Base-by-base conservation (phyloP, 345 rosid species). In the Salix caprea region DNA sequence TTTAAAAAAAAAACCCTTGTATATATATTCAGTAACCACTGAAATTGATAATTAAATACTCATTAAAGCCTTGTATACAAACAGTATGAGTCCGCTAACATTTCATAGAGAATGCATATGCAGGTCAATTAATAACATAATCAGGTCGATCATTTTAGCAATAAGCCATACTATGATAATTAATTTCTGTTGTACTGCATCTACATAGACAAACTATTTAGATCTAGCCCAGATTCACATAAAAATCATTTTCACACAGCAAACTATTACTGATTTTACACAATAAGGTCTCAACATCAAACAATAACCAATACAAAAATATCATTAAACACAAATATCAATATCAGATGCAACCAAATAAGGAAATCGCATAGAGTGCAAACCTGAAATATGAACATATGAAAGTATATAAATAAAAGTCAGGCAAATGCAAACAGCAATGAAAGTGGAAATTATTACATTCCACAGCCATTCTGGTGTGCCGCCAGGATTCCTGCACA, bases 321-420 rank as follows among this genome's bases (percentile, higher is more conserved):
- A n/a, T 30, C 7, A 7, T 32, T 26, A 19, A 71, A 75, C 23
- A 68, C 39, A 68, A 37, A 37, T 61, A 24, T 64, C 34, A 73
- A 62, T 11, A 42, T 48, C 39, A 56, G 7, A 24, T 16, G 71
- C 76, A 80, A 65, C 30, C 56, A 28, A 65, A 64, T 61, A 83
- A 73, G 61, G 79, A 72, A 30, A 77, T 68, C 50, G 52, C 26
- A 73, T 40, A 64, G 75, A 74, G 40, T 69, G 44, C 48, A 73
- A 84, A 93, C 98, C 98, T 60, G 99, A 91, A 81, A 91, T 90
- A 83, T 96, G 98, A 76, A 93, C 78, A 84, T 96, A 96, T 19
- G 99, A 86, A 80, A 96, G 89, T 58, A 94, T 82, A 86, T 94
- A 91, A 69, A 88, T 90, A 87, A 92, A 71, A 37, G 96, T 91